Base-by-base conservation (phyloP, 2,329 filamentous ascomycete genomes). In the Venturia oleaginea region DNA sequence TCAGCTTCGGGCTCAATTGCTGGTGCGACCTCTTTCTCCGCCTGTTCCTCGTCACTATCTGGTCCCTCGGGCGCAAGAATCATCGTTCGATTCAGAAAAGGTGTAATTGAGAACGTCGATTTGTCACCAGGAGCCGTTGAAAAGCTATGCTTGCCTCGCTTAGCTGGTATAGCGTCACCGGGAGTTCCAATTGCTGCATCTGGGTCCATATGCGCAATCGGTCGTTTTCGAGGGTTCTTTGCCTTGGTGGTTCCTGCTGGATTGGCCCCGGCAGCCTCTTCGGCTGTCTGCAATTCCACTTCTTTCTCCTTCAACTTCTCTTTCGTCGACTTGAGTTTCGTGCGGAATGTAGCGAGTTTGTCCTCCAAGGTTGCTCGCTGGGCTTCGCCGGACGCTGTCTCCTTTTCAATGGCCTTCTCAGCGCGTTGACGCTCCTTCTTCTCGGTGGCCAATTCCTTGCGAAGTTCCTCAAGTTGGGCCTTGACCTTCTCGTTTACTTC, bases 71-170 rank as follows among this genome's bases (percentile, higher is more conserved):
- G 76, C n/a, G 77, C 76, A 17, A 87, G 77, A 67, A 80, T 87
- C 66, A 81, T 86, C 32, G 85, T 87, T 61, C 88, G 86, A 74
- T 92, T 96, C 67, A 97, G 80, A 79, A 96, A 97, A 0, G 93
- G 93, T 0, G 93, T 97, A 68, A 97, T 91, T 4, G 92, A 96
- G 75, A 97, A 97, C 2, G 84, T 87, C 0, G 92, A 97, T 75
- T 96, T 97, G 72, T 96, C 91, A 37, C 90, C 91, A 5, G 89
- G 79, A 24, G 86, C 83, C 15, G 72, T 73, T 66, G 80, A 78
- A 65, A 74, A 76, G 38, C 75, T 73, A 67, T 80, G 77, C 72
- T 81, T 81, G 42, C 75, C 73, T 32, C 75, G 74, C 72, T 67
- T 67, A 13, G 65, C 65, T 42, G 46, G 59, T 8, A 76, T 70